Evolutionary conservation across 371 early-diverging fungal species (phyloP).

Genomic region (Lichtheimia corymbifera): DNA sequence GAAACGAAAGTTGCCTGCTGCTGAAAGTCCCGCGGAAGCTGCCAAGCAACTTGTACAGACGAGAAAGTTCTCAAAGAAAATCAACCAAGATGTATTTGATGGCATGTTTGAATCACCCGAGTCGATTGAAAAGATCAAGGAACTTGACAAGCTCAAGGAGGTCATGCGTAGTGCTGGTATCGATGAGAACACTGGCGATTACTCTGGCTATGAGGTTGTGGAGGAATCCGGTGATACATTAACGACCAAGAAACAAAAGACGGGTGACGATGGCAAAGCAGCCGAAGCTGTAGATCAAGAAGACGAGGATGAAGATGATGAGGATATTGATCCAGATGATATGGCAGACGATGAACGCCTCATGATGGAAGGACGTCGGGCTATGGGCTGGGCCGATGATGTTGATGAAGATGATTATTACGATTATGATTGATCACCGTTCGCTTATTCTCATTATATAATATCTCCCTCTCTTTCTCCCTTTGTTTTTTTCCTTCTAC

Average conservation of each 20-base stretch:
- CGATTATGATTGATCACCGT: constrained; percentile 7
- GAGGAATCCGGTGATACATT: constrained; percentile 48
- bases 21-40: constrained; percentile 70
- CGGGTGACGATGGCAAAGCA: constrained; percentile 16
- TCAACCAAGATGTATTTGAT: constrained; percentile 84
- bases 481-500: background rate
- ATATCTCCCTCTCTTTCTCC: background rate
- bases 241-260: constrained; percentile 18
- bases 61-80: constrained; percentile 84
- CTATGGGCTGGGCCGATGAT: constrained; percentile 34
- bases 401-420: constrained; percentile 26
- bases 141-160: constrained; percentile 29
- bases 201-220: constrained; percentile 41
- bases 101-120: constrained; percentile 69
- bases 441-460: too few species aligned
- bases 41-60: constrained; percentile 69
- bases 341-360: constrained; percentile 48
- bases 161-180: constrained; percentile 1
- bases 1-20: constrained; percentile 35
- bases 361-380: constrained; percentile 30
- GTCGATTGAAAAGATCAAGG: constrained; percentile 44
- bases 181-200: constrained; percentile 23
- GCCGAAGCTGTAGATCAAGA: constrained; percentile 31
- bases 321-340: constrained; percentile 42
- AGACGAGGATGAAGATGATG: constrained; percentile 52